These are phyloP conservation scores for Guadua angustifolia DNA, from an alignment of 176 grass and related monocot species.

Conservation along the genomic window DNA sequence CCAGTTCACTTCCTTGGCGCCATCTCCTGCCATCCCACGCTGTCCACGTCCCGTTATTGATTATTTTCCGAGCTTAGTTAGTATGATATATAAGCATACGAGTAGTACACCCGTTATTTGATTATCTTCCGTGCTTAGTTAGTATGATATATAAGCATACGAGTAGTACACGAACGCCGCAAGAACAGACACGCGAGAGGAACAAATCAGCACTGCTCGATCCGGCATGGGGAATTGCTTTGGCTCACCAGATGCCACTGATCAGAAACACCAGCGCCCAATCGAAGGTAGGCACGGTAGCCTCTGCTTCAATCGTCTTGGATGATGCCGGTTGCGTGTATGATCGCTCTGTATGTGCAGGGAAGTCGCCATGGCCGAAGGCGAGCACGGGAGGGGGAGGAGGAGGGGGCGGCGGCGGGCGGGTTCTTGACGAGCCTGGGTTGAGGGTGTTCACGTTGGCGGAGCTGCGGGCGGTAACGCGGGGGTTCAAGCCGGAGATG, in stretches of 20 bases:
- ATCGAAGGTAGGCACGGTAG: background rate
- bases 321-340: background rate
- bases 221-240: constrained; percentile 43
- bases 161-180: no score
- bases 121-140: background rate
- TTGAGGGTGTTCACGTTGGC: constrained; percentile 71
- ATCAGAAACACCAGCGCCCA: background rate
- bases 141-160: background rate
- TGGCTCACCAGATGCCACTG: background rate
- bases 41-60: constrained; percentile 23
- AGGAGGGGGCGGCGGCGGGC: constrained; percentile 16
- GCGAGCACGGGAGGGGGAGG: constrained; percentile 8
- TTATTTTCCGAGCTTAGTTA: background rate
- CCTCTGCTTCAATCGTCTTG: background rate
- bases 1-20: background rate
- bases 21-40: background rate
- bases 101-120: background rate
- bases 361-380: background rate
- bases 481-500: constrained; percentile 77
- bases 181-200: background rate
- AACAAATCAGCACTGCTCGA: background rate
- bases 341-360: background rate
- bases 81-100: no score
- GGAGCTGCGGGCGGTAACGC: constrained; percentile 61
- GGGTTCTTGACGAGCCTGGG: constrained; percentile 57